phyloP scores from a whole-genome alignment of 345 rosid genomes.

The Acer negundo region DNA sequence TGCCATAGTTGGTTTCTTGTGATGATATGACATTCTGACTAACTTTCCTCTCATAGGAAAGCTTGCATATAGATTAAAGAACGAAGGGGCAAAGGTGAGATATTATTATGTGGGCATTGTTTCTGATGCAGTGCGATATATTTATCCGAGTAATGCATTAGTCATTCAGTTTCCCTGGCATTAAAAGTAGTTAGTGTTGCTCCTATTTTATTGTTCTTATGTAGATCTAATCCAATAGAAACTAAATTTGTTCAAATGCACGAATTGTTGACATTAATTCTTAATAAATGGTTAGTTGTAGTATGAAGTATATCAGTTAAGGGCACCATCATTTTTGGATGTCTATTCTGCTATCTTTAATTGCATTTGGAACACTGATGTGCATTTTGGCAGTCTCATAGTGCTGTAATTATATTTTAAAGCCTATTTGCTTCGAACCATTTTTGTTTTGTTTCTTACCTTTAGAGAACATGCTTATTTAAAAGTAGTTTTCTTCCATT shows the following conservation, averaged over 20 bases:
- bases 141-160: not conserved
- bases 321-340: not conserved
- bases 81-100: conserved; percentile 80
- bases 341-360: not conserved
- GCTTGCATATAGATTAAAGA: conserved; percentile 86
- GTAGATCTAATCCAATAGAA: not conserved
- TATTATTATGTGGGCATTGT: conserved; percentile 11
- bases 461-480: not conserved
- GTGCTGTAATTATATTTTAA: not conserved
- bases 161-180: not conserved
- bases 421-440: not conserved
- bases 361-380: not conserved
- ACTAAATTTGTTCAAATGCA: not conserved
- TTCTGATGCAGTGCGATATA: conserved; percentile 14
- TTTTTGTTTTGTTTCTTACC: not conserved
- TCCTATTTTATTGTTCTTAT: not conserved
- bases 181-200: not conserved
- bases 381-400: not conserved
- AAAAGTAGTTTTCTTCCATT: conserved; percentile 1
- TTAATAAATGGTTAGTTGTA: not conserved
- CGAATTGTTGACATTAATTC: not conserved
- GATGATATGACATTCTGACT: conserved; percentile 5
- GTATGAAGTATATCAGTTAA: not conserved
- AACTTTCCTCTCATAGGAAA: conserved; percentile 59
- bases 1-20: conserved; percentile 5